Evolutionary conservation across 352 stramenopile genomes (phyloP), one percentile per base, ranked within the genome.

Genomic region (Phytophthora megakarya): DNA sequence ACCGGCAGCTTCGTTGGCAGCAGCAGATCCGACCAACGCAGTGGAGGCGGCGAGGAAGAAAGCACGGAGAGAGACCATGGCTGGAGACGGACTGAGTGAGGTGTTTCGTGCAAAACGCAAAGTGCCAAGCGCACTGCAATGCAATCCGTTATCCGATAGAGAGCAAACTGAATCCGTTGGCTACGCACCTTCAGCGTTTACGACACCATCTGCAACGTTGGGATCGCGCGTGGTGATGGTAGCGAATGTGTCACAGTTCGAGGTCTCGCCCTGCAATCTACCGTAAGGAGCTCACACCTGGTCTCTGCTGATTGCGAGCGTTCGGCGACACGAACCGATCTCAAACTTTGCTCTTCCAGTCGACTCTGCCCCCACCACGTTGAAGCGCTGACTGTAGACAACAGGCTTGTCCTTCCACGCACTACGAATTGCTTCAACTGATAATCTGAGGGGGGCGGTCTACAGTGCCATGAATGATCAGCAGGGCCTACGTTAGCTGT

Each of bases 311-410:
- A n/a, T n/a, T n/a, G n/a, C n/a, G n/a, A n/a, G n/a, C n/a, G n/a
- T n/a, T 58, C 46, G 57, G 38, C 60, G 52, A 62, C 50, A 63
- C 45, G 21, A 23, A 39, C 51, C 51, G 42, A 68, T 68, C 60
- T 32, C 49, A 37, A 51, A 51, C 57, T 57, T 9, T 3, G 33
- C 62, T 68, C 60, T n/a, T 55, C 42, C 60, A 68, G 43, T 38
- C 57, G 60, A 43, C 39, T 32, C 19, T 12, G 23, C 32, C 30
- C 18, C 28, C 45, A 37, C 23, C 48, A 61, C 48, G 21, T 59
- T 54, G 61, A 70, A 57, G 19, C 22, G 43, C 47, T 38, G 48
- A 2, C 25, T 64, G 61, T 70, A 70, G 61, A 65, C 61, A 70
- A 70, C 39, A 18, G 61, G 21, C 37, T 25, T 60, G 61, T 70